A percentile compares a stretch with the other conserved stretches of the same genome.
Conservation (phyloP, 345 rosid species). For the Arabidopsis arenosa region DNA sequence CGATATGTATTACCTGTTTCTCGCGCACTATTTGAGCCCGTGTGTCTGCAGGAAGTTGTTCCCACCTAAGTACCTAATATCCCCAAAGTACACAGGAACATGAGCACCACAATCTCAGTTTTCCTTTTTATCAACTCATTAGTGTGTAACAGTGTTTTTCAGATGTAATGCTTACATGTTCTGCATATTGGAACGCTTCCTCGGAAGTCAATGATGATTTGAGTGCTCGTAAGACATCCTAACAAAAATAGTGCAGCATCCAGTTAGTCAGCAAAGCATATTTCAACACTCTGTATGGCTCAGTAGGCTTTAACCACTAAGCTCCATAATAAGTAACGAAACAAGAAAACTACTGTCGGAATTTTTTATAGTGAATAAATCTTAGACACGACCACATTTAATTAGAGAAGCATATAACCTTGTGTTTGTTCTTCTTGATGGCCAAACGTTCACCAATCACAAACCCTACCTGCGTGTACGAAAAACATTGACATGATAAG, state of each 20-base stretch:
- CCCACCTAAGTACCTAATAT: conserved; percentile 81
- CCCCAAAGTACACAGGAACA: conserved; percentile 4
- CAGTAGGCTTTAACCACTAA: not conserved
- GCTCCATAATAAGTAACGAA: conserved; percentile 5
- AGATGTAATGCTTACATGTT: conserved; percentile 64
- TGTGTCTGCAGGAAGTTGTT: conserved; percentile 84
- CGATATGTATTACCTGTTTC: conserved; percentile 66
- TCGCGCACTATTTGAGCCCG: conserved; percentile 86
- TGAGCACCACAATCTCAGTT: conserved; percentile 6
- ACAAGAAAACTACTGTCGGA: not conserved
- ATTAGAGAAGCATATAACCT: conserved; percentile 53
- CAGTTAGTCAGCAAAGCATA: conserved; percentile 31
- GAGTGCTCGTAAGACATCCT: conserved; percentile 79
- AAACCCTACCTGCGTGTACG: conserved; percentile 68
- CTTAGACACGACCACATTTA: not conserved
- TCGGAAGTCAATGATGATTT: conserved; percentile 64
- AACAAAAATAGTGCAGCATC: conserved; percentile 25
- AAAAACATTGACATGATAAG: conserved; percentile 28
- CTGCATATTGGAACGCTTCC: conserved; percentile 85
- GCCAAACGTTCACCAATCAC: conserved; percentile 87
- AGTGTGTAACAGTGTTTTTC: conserved; percentile 10
- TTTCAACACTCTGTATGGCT: conserved; percentile 14
- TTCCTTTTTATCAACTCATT: conserved; percentile 2
- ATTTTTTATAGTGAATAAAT: not conserved
- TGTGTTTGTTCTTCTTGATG: conserved; percentile 75